phyloP scores from a whole-genome alignment of 768 basidiomycete species.

The Tylopilus vinaceipallidus region DNA sequence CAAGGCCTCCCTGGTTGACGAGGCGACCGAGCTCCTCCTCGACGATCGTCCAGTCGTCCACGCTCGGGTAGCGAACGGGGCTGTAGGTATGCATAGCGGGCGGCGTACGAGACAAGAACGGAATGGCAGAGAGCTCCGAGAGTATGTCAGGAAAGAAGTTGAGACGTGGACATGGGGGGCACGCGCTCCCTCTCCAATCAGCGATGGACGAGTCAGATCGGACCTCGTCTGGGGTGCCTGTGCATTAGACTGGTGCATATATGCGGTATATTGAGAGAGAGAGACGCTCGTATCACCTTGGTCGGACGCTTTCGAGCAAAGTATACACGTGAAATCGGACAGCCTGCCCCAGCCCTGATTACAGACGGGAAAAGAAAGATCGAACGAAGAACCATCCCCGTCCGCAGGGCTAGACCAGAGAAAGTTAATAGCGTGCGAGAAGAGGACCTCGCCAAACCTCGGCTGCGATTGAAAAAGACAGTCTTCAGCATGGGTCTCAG shows the following conservation, averaged over 20 bases:
- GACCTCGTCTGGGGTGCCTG: constrained; percentile 8
- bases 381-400: background rate
- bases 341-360: constrained; percentile 8
- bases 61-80: background rate
- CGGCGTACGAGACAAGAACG: constrained; percentile 29
- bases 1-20: constrained; percentile 20
- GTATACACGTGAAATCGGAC: constrained; percentile 18
- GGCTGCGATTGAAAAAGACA: background rate
- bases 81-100: background rate
- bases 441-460: constrained; percentile 18
- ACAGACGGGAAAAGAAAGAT: constrained; percentile 11
- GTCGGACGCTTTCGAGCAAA: constrained; percentile 15
- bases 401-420: constrained; percentile 6
- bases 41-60: constrained; percentile 15
- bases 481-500: background rate
- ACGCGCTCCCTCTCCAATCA: too few species aligned
- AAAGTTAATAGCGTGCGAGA: constrained; percentile 11
- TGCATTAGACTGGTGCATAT: constrained; percentile 23
- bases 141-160: constrained; percentile 13
- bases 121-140: constrained; percentile 31
- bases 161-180: constrained; percentile 4
- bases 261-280: constrained; percentile 4
- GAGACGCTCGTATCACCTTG: constrained; percentile 23
- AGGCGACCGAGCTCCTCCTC: constrained; percentile 22
- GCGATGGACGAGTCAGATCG: background rate